These are phyloP conservation scores for Auxenochlorella pyrenoidosa DNA, from an alignment of 139 green algal genomes.

Conservation along the genomic window DNA sequence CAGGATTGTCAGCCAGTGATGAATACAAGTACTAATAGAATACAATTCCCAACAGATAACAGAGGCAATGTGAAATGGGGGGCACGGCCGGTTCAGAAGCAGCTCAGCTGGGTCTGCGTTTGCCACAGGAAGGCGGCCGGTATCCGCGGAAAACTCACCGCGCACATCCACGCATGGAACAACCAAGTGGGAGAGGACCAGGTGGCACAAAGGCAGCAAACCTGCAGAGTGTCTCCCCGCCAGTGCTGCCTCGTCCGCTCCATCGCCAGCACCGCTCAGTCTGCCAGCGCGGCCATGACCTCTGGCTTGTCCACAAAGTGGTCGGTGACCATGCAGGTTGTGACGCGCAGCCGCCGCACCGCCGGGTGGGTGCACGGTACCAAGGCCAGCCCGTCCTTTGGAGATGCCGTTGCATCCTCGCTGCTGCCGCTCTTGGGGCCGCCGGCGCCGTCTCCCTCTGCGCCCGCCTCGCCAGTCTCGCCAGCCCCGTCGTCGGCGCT, in stretches of 20 bases:
- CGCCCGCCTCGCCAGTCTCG: not conserved
- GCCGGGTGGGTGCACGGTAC: not conserved
- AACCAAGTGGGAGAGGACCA: not conserved
- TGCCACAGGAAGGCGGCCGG: too few relatives aligned
- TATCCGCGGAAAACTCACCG: too few relatives aligned
- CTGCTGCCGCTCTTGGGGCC: not conserved
- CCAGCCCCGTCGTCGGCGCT: not conserved
- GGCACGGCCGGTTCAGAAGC: too few relatives aligned
- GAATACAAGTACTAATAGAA: not conserved
- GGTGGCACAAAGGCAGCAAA: too few relatives aligned
- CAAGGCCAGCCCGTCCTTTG: not conserved
- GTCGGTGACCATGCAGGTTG: conserved; percentile 5
- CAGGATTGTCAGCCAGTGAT: too few relatives aligned
- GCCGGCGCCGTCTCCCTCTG: not conserved
- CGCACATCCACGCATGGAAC: not conserved
- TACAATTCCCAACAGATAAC: not conserved
- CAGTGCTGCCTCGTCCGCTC: too few relatives aligned
- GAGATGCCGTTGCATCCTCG: not conserved
- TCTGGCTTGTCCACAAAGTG: conserved; percentile 29
- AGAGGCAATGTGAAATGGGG: too few relatives aligned
- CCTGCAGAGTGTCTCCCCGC: too few relatives aligned
- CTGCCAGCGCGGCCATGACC: not conserved
- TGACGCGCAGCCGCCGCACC: conserved; percentile 22
- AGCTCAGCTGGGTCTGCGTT: too few relatives aligned
- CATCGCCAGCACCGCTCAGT: not conserved